phyloP scores from a whole-genome alignment of 805 yeast species.

The Yamadazyma sp. region DNA sequence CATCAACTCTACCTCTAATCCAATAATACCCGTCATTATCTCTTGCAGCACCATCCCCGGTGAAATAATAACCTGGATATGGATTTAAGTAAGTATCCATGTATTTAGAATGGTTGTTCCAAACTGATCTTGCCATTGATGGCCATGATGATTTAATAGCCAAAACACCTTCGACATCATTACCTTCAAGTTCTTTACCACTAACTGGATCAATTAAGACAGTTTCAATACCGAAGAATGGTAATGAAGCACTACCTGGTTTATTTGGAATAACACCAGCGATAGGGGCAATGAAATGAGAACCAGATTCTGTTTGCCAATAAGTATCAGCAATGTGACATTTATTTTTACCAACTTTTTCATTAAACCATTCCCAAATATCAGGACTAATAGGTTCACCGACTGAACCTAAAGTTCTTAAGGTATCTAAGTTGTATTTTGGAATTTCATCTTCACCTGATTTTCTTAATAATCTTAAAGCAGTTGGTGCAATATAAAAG shows the following conservation, averaged over 20 bases:
- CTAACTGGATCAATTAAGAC: constrained; percentile 70
- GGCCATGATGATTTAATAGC: constrained; percentile 79
- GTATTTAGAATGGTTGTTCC: constrained; percentile 71
- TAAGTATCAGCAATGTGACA: constrained; percentile 78
- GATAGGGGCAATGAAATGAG: constrained; percentile 73
- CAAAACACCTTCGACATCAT: constrained; percentile 77
- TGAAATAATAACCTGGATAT: constrained; percentile 77
- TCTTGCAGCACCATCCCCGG: constrained; percentile 89
- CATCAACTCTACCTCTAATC: constrained; percentile 86
- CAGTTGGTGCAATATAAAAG: constrained; percentile 84
- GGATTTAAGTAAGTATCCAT: constrained; percentile 81
- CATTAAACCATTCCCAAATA: constrained; percentile 84
- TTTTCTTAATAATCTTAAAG: constrained; percentile 70
- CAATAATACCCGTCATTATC: constrained; percentile 82
- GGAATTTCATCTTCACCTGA: constrained; percentile 66
- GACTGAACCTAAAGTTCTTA: constrained; percentile 75
- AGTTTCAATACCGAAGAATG: constrained; percentile 79
- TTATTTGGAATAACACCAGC: constrained; percentile 76
- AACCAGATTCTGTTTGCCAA: constrained; percentile 89
- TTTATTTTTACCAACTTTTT: constrained; percentile 64
- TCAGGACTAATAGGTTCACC: constrained; percentile 88
- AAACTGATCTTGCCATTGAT: constrained; percentile 78
- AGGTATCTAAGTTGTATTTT: constrained; percentile 57
- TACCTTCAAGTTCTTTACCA: constrained; percentile 66
- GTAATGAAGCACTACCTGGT: constrained; percentile 83